These are phyloP conservation scores for Fusarium kyushuense DNA, from an alignment of 2,329 filamentous ascomycete genomes.

Conservation along the genomic window DNA sequence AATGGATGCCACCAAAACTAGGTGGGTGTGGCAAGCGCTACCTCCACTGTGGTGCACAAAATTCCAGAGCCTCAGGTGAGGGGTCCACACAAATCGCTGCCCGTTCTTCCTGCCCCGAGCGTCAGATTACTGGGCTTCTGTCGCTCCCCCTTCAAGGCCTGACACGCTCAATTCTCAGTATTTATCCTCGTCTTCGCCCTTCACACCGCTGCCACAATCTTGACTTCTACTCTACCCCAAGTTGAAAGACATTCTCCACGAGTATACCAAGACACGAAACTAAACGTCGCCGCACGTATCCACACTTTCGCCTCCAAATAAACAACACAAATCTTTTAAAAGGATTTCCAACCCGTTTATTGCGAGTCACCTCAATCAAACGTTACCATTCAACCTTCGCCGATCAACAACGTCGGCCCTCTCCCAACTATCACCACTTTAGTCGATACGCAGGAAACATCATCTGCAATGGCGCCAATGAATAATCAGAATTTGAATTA, in stretches of 20 bases:
- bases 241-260: slow-evolving; percentile 22
- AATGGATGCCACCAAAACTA: neutral
- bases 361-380: slow-evolving; percentile 13
- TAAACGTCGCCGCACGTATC: slow-evolving; percentile 16
- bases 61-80: slow-evolving; percentile 44
- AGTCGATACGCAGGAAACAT: slow-evolving; percentile 43
- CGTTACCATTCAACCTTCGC: slow-evolving; percentile 17
- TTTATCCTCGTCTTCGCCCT: slow-evolving; percentile 22
- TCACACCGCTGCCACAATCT: slow-evolving; percentile 39
- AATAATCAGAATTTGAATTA: slow-evolving; percentile 75
- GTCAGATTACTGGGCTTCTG: slow-evolving; percentile 34
- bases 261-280: slow-evolving; percentile 7
- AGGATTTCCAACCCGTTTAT: slow-evolving; percentile 9
- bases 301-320: slow-evolving; percentile 9
- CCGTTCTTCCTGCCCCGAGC: slow-evolving; percentile 33
- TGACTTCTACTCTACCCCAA: slow-evolving; percentile 17
- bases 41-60: slow-evolving; percentile 35
- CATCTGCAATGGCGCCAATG: slow-evolving; percentile 72
- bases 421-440: slow-evolving; percentile 27
- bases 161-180: slow-evolving; percentile 11
- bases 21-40: slow-evolving; percentile 28
- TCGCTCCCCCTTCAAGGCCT: slow-evolving; percentile 19
- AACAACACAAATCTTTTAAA: slow-evolving; percentile 15
- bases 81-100: slow-evolving; percentile 33
- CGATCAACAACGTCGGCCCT: slow-evolving; percentile 28